A percentile compares a stretch with the other conserved stretches of the same genome.
Evolutionary conservation across 1,139 yeast species (phyloP).

Genomic region (Yamadazyma friedrichii): DNA sequence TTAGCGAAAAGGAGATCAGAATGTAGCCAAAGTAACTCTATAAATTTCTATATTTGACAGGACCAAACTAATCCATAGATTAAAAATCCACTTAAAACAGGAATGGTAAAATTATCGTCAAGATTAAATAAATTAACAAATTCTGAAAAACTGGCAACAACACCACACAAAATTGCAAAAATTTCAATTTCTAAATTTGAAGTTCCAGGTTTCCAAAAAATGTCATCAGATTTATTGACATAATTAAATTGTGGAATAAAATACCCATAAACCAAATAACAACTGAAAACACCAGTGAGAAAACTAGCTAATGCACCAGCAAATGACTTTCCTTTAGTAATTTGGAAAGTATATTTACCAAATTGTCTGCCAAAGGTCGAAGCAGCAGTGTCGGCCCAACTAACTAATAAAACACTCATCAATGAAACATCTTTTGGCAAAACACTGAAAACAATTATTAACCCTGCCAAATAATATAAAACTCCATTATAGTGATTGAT

Average conservation of each 20-base stretch:
- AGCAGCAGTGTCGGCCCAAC: slow-evolving; percentile 99
- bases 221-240: slow-evolving; percentile 52
- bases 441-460: slow-evolving; percentile 62
- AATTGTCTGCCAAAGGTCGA: slow-evolving; percentile 84
- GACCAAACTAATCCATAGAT: slow-evolving; percentile 45
- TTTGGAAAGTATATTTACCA: slow-evolving; percentile 81
- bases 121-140: slow-evolving; percentile 68
- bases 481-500: slow-evolving; percentile 73
- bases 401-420: slow-evolving; percentile 71
- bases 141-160: slow-evolving; percentile 84
- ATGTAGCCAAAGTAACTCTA: background rate
- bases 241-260: slow-evolving; percentile 58
- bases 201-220: slow-evolving; percentile 62
- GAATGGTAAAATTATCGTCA: slow-evolving; percentile 94
- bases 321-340: slow-evolving; percentile 71
- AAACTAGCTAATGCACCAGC: slow-evolving; percentile 92
- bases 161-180: slow-evolving; percentile 65
- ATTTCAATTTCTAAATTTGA: slow-evolving; percentile 53
- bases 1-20: too few species aligned
- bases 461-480: slow-evolving; percentile 79
- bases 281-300: slow-evolving; percentile 63
- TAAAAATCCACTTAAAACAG: slow-evolving; percentile 73
- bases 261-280: slow-evolving; percentile 68
- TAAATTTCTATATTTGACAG: slow-evolving; percentile 15
- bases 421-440: slow-evolving; percentile 82